Percentiles rank a stretch among this genome's conserved stretches.
Conservation (phyloP, 306 rosid genomes). For the Vigna mungo region DNA sequence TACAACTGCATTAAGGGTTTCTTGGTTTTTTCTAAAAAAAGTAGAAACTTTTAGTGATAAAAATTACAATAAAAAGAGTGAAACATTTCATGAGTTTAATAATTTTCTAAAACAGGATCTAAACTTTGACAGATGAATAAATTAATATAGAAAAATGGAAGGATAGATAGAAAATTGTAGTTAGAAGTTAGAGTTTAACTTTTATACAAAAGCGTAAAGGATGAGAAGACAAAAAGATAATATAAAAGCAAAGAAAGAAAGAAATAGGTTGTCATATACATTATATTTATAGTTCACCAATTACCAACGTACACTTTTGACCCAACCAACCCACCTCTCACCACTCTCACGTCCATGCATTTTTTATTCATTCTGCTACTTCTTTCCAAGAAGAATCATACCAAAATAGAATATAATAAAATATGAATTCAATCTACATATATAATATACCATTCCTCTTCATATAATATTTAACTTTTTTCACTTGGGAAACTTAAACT, state of each 20-base stretch:
- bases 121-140: not conserved
- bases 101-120: not conserved
- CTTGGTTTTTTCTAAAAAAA: not conserved
- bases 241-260: not conserved
- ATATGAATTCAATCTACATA: too few relatives aligned
- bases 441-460: too few relatives aligned
- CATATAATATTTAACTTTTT: too few relatives aligned
- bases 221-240: too few relatives aligned
- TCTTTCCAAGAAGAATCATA: too few relatives aligned
- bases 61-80: not conserved
- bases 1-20: too few relatives aligned
- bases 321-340: not conserved
- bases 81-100: not conserved
- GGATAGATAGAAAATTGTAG: not conserved
- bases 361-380: not conserved
- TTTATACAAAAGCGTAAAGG: not conserved
- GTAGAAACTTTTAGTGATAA: not conserved
- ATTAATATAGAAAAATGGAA: not conserved
- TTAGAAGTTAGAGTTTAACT: not conserved
- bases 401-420: too few relatives aligned
- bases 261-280: not conserved
- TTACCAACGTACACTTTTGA: constrained; percentile 18
- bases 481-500: too few relatives aligned
- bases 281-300: constrained; percentile 21
- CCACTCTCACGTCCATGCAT: not conserved